phyloP scores from a whole-genome alignment of 1,284 basidiomycete genomes.

The Phellopilus nigrolimitatus region DNA sequence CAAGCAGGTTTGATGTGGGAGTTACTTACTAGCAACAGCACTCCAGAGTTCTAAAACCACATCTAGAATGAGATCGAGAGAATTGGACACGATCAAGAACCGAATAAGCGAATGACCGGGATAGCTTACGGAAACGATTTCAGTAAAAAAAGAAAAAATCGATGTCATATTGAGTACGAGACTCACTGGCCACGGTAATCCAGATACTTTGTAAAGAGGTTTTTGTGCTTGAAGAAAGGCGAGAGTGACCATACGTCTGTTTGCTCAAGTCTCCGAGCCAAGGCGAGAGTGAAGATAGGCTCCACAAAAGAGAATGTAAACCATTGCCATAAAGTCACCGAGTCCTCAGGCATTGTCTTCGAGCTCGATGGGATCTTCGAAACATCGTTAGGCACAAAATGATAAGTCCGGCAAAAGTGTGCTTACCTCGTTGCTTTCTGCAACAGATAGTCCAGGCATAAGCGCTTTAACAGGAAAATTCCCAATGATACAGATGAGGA shows the following conservation, averaged over 20 bases:
- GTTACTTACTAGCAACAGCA: conserved; percentile 48
- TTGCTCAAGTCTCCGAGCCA: conserved; percentile 54
- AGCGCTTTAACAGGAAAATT: conserved; percentile 45
- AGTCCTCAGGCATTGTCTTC: conserved; percentile 65
- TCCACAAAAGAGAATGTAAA: conserved; percentile 73
- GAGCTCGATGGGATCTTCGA: conserved; percentile 44
- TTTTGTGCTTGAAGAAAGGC: conserved; percentile 65
- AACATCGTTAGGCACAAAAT: not conserved
- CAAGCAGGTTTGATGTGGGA: conserved; percentile 20
- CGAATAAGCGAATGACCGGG: conserved; percentile 53
- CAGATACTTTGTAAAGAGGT: conserved; percentile 61
- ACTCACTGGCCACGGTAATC: conserved; percentile 43
- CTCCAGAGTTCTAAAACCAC: conserved; percentile 55
- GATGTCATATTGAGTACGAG: conserved; percentile 20
- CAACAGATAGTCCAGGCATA: conserved; percentile 44
- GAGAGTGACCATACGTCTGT: conserved; percentile 72
- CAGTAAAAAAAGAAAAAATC: conserved; percentile 26
- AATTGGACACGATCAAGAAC: conserved; percentile 66
- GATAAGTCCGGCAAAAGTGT: conserved; percentile 18
- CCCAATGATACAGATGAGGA: conserved; percentile 47
- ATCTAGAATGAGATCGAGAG: conserved; percentile 65
- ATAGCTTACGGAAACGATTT: conserved; percentile 32
- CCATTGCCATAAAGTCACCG: conserved; percentile 75
- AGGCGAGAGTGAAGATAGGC: conserved; percentile 58
- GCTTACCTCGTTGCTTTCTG: conserved; percentile 39